Conservation (phyloP, 164 flowering plant genomes). For the Nelumbo lutea region DNA sequence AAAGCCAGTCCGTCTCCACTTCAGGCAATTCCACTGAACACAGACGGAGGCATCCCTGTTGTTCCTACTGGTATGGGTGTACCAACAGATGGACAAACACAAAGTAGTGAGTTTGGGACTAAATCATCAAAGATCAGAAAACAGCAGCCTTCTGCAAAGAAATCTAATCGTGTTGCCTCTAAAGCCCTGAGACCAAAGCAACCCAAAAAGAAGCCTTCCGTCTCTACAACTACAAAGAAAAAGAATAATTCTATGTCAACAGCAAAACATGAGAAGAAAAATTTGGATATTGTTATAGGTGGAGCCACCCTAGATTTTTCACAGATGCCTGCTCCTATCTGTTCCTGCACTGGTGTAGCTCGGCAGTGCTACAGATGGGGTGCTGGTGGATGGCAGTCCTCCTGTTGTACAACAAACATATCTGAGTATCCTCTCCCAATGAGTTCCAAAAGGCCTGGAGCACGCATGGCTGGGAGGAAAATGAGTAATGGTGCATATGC, state of each 20-base stretch:
- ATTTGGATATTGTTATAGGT: slow-evolving; percentile 17
- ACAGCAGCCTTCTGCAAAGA: slow-evolving; percentile 23
- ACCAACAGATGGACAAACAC: slow-evolving; percentile 11
- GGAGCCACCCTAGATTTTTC: slow-evolving; percentile 28
- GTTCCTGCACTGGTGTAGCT: slow-evolving; percentile 43
- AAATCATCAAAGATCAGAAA: slow-evolving; percentile 26
- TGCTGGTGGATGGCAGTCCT: slow-evolving; percentile 59
- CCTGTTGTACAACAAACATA: slow-evolving; percentile 48
- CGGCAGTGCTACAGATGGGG: slow-evolving; percentile 55
- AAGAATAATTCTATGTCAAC: slow-evolving; percentile 17
- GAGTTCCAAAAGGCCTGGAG: slow-evolving; percentile 47
- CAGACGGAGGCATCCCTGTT: slow-evolving; percentile 23
- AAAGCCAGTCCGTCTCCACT: slow-evolving; percentile 19
- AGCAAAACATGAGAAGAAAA: slow-evolving; percentile 36
- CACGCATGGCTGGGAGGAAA: slow-evolving; percentile 52
- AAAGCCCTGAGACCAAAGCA: slow-evolving; percentile 32
- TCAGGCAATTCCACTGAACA: slow-evolving; percentile 21
- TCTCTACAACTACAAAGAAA: slow-evolving; percentile 23
- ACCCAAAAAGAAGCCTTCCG: slow-evolving; percentile 31
- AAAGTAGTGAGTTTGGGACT: slow-evolving; percentile 11
- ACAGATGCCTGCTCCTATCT: slow-evolving; percentile 37
- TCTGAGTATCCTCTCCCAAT: slow-evolving; percentile 55
- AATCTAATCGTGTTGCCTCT: slow-evolving; percentile 19
- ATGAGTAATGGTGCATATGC: slow-evolving; percentile 57
- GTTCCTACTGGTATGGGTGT: slow-evolving; percentile 20